phyloP scores from a whole-genome alignment of 352 stramenopile species.

The Thraustochytrium striatum region DNA sequence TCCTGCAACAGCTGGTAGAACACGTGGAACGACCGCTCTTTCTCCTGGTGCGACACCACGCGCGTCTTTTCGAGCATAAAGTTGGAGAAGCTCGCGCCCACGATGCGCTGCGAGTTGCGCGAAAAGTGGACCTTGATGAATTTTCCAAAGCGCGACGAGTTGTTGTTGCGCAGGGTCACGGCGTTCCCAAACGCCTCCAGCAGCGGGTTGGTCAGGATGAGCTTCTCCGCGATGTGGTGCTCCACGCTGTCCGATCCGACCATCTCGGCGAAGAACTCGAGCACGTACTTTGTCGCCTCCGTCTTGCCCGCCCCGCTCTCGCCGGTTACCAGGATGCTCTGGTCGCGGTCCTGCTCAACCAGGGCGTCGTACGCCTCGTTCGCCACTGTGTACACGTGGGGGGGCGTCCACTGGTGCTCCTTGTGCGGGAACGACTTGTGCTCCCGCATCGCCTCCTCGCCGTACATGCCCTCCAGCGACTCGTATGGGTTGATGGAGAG shows the following conservation, averaged over 20 bases:
- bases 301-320: slow-evolving; percentile 91
- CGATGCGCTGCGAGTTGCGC: slow-evolving; percentile 60
- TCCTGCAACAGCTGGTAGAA: slow-evolving; percentile 77
- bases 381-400: slow-evolving; percentile 82
- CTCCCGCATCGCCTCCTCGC: slow-evolving; percentile 50
- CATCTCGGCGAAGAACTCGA: slow-evolving; percentile 89
- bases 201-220: slow-evolving; percentile 95
- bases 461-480: slow-evolving; percentile 51
- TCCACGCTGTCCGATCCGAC: slow-evolving; percentile 40
- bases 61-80: slow-evolving; percentile 85
- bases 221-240: slow-evolving; percentile 59
- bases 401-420: slow-evolving; percentile 61
- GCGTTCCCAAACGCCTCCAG: slow-evolving; percentile 99
- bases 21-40: slow-evolving; percentile 84
- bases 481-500: slow-evolving; percentile 70
- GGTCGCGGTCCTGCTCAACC: slow-evolving; percentile 67
- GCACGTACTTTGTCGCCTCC: slow-evolving; percentile 90
- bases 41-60: slow-evolving; percentile 69
- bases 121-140: slow-evolving; percentile 94
- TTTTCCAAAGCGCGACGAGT: slow-evolving; percentile 91
- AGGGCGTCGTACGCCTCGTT: slow-evolving; percentile 79
- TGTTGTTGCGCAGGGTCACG: slow-evolving; percentile 92
- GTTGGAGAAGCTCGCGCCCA: slow-evolving; percentile 77
- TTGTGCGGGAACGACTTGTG: slow-evolving; percentile 56
- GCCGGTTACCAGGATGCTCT: slow-evolving; percentile 84